Conservation (phyloP, 2,329 filamentous ascomycete species). For the Didymella keratinophila region DNA sequence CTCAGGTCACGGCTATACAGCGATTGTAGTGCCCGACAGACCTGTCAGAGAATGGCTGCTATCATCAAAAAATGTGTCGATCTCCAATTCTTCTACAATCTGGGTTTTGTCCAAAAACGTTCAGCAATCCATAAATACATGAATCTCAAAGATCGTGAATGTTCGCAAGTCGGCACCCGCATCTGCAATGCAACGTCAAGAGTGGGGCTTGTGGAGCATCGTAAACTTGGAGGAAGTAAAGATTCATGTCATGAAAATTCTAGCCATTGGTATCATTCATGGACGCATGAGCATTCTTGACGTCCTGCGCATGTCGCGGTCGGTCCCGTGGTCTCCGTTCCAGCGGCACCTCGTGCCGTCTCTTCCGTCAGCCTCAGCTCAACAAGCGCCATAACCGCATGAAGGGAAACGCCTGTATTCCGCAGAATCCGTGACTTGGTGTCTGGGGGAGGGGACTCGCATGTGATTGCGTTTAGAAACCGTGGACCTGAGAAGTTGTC, state of each 20-base stretch:
- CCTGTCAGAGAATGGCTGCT: background rate
- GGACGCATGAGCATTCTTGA: slow-evolving; percentile 18
- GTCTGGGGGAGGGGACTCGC: slow-evolving; percentile 28
- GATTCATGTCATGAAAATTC: slow-evolving; percentile 19
- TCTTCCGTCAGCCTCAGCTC: slow-evolving; percentile 18
- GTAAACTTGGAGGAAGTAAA: slow-evolving; percentile 13
- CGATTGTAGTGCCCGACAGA: background rate
- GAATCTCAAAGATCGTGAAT: too few relatives aligned
- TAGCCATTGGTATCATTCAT: slow-evolving; percentile 21
- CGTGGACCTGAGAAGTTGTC: slow-evolving; percentile 39
- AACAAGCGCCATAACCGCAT: slow-evolving; percentile 5
- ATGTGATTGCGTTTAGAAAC: slow-evolving; percentile 41
- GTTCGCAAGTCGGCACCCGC: background rate
- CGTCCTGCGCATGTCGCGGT: slow-evolving; percentile 15
- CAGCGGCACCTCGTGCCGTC: slow-evolving; percentile 17
- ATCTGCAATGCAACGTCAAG: slow-evolving; percentile 15
- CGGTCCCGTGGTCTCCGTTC: slow-evolving; percentile 12
- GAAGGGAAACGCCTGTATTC: slow-evolving; percentile 13
- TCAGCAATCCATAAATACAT: too few relatives aligned
- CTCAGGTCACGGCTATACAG: background rate
- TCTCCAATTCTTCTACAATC: too few relatives aligned
- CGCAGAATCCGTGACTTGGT: slow-evolving; percentile 11
- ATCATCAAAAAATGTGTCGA: too few relatives aligned
- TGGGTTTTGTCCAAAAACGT: too few relatives aligned
- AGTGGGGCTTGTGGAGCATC: slow-evolving; percentile 15